Evolutionary conservation across 495 filamentous ascomycete genomes (phyloP).

Genomic region (Bathelium albidoporum): DNA sequence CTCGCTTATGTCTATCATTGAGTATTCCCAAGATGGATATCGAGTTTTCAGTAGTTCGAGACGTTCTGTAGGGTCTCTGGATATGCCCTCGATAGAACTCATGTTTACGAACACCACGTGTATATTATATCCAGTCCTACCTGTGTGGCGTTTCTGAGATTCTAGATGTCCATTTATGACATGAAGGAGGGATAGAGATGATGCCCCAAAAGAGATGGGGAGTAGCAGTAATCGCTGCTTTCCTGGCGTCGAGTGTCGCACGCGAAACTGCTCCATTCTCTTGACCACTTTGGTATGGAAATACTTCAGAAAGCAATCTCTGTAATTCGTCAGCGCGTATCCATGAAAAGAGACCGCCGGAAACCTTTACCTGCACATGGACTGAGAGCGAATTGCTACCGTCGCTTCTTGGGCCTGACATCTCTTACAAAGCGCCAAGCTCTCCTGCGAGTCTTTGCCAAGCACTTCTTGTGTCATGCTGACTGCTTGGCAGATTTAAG

Average conservation of each 20-base stretch:
- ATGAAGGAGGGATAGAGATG: constrained; percentile 67
- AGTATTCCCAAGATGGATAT: constrained; percentile 53
- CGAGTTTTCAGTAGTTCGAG: constrained; percentile 28
- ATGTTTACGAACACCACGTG: constrained; percentile 58
- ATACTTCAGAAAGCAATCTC: constrained; percentile 68
- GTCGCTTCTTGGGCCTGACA: not conserved
- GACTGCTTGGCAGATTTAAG: not conserved
- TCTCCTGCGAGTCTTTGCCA: not conserved
- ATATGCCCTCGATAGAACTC: constrained; percentile 16
- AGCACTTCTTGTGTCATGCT: not conserved
- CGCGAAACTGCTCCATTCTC: constrained; percentile 59
- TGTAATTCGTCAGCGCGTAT: constrained; percentile 26
- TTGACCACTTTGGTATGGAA: constrained; percentile 65
- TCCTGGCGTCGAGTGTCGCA: constrained; percentile 27
- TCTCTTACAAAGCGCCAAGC: not conserved
- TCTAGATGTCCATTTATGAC: constrained; percentile 60
- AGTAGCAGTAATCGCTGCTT: constrained; percentile 53
- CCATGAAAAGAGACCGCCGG: not conserved
- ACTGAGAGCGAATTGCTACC: not conserved
- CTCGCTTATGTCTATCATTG: constrained; percentile 6
- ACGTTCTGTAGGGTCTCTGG: not conserved
- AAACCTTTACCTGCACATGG: not conserved
- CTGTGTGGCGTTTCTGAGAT: constrained; percentile 44
- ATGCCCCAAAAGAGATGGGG: constrained; percentile 73
- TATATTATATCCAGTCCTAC: constrained; percentile 52